Conservation (phyloP, 2,329 filamentous ascomycete species). For the Leptographium radiaticola region DNA sequence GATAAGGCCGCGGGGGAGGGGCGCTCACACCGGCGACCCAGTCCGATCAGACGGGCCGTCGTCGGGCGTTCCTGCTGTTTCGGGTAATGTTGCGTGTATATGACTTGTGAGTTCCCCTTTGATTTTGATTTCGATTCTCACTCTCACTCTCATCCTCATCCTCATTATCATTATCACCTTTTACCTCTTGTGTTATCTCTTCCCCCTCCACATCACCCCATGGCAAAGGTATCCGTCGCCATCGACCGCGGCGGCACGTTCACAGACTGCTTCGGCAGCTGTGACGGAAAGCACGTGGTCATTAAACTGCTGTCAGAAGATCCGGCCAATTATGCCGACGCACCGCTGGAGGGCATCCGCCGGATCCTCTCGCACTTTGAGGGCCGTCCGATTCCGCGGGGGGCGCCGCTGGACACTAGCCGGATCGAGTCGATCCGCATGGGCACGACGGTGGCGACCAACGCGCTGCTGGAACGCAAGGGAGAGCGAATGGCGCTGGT, state of each 20-base stretch:
- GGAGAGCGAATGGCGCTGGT: slow-evolving; percentile 4
- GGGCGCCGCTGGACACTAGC: slow-evolving; percentile 40
- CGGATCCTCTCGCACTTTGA: slow-evolving; percentile 23
- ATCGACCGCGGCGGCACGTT: slow-evolving; percentile 67
- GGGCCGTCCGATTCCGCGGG: slow-evolving; percentile 45
- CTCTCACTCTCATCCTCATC: neutral
- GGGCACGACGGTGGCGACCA: slow-evolving; percentile 9
- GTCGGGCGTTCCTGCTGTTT: too few relatives aligned
- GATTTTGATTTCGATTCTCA: neutral
- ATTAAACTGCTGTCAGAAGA: slow-evolving; percentile 59
- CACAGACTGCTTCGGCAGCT: slow-evolving; percentile 80
- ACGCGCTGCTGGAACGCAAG: slow-evolving; percentile 8
- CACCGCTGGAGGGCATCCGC: slow-evolving; percentile 53
- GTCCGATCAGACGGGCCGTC: neutral
- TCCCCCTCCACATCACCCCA: neutral
- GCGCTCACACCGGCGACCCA: neutral
- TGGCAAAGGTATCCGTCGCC: neutral
- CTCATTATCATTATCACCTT: neutral
- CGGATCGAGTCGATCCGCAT: slow-evolving; percentile 11
- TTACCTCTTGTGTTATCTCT: too few relatives aligned
- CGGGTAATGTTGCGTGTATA: too few relatives aligned
- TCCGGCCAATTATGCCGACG: slow-evolving; percentile 53
- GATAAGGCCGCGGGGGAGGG: neutral
- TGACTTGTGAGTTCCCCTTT: neutral
- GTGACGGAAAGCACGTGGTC: slow-evolving; percentile 36